phyloP scores from a whole-genome alignment of 305 asterid species.

The Andrographis paniculata region DNA sequence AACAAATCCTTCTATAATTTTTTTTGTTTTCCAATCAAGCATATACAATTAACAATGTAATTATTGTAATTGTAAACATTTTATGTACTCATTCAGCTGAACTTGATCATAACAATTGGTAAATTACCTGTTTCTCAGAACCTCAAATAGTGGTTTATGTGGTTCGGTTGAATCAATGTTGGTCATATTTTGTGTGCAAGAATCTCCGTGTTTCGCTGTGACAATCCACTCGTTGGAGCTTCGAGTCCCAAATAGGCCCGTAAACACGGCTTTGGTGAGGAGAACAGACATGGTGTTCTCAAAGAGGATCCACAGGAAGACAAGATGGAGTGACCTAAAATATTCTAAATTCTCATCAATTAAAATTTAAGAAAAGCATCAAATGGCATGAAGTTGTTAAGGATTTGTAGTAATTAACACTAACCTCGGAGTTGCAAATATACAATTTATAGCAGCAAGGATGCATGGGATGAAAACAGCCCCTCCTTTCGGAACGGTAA shows the following conservation, averaged over 20 bases:
- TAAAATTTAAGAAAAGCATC: not conserved
- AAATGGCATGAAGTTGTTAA: not conserved
- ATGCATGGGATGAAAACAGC: constrained; percentile 86
- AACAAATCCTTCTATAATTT: no score
- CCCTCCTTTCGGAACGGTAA: constrained; percentile 84
- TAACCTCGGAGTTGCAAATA: constrained; percentile 75
- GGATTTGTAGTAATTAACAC: not conserved
- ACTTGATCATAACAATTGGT: no score
- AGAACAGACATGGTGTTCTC: constrained; percentile 94
- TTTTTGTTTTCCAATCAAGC: no score
- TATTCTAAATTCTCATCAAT: not conserved
- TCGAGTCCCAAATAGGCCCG: constrained; percentile 75
- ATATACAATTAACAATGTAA: no score
- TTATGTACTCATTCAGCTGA: no score
- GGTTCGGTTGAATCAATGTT: constrained; percentile 26
- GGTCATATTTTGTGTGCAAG: constrained; percentile 53
- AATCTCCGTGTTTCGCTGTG: constrained; percentile 84
- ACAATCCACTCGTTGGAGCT: constrained; percentile 95
- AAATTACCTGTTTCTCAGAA: constrained; percentile 62
- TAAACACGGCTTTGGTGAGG: constrained; percentile 84
- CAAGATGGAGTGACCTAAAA: constrained; percentile 69
- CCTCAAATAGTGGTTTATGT: constrained; percentile 33
- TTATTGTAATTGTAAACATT: no score
- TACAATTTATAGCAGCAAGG: constrained; percentile 62
- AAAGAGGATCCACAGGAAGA: constrained; percentile 86